phyloP scores from a whole-genome alignment of 2,329 filamentous ascomycete species.

The Calonectria crousiana region DNA sequence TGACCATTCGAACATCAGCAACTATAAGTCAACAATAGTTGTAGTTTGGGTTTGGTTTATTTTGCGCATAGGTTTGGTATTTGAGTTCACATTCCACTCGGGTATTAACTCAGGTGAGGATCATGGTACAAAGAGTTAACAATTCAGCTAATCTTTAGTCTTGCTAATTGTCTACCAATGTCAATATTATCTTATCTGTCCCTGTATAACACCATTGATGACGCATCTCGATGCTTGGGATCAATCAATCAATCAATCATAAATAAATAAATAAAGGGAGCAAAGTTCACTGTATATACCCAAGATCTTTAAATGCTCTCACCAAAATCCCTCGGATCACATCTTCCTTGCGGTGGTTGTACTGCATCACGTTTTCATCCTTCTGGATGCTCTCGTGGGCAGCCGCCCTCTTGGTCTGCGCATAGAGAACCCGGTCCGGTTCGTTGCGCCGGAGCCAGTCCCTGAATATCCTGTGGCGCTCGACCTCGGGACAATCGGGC shows the following conservation, averaged over 20 bases:
- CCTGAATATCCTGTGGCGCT: slow-evolving; percentile 58
- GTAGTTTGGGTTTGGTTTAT: neutral
- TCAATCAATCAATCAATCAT: no score
- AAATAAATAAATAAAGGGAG: neutral
- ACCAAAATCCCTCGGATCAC: slow-evolving; percentile 54
- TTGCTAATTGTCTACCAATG: neutral
- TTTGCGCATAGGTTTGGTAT: neutral
- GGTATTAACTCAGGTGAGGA: neutral
- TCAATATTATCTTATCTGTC: neutral
- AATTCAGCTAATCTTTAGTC: neutral
- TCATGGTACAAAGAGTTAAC: neutral
- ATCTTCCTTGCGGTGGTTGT: slow-evolving; percentile 56
- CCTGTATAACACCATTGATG: neutral
- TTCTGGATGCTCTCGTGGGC: slow-evolving; percentile 43
- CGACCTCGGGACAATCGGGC: slow-evolving; percentile 54
- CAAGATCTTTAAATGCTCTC: slow-evolving; percentile 43
- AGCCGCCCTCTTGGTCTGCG: slow-evolving; percentile 52
- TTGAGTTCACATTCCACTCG: neutral
- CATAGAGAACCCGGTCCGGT: slow-evolving; percentile 56
- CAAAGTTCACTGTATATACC: slow-evolving; percentile 24
- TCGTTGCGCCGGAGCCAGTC: slow-evolving; percentile 56
- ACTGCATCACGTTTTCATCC: slow-evolving; percentile 49
- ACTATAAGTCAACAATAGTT: no score
- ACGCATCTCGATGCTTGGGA: neutral
- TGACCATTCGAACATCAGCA: no score